Evolutionary conservation across 345 rosid species (phyloP), one percentile per base, ranked within the genome.

Genomic region (Odontarrhena argentea): DNA sequence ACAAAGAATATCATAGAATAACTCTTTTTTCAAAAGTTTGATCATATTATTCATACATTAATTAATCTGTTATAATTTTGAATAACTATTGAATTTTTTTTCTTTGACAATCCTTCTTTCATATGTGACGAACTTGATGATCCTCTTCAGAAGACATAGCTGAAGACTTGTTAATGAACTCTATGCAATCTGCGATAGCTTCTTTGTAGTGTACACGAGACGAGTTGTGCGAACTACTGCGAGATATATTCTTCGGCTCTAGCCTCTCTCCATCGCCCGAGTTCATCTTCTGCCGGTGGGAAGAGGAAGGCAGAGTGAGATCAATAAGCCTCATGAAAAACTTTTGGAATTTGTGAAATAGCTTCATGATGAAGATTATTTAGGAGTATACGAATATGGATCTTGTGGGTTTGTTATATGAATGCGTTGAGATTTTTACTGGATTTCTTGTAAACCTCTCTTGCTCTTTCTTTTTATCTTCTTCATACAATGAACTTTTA

Each of bases 171-270:
- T 89, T 92, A 68, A 92, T 82, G 80, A 92, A 92, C 91, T 87
- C 98, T 26, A 92, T 92, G 76, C 98, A 92, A 71, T 89, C 98
- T 1, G 96, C 88, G 18, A 89, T 84, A 38, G 98, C 96, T 71
- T 89, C 96, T 2, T 73, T 75, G 67, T 92, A 86, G 40, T 92
- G 96, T 4, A 89, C 70, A 4, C 86, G 92, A 13, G 98, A 86
- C 0, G 98, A 92, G 82, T 89, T 86, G 61, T 85, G 83, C 0
- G 74, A 68, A 38, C 89, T 87, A 82, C 94, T 87, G 76, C 91
- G 86, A 3, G 96, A 92, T 22, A 85, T 82, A 85, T 87, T 89
- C 0, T 95, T 95, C 2, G 91, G 92, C 50, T 89, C 96, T 48
- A 78, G 80, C 76, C 74, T 81, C 38, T 80, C 86, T 49, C 66